These are phyloP conservation scores for Cytospora leucostoma DNA, from an alignment of 2,329 filamentous ascomycete species.

Conservation along the genomic window DNA sequence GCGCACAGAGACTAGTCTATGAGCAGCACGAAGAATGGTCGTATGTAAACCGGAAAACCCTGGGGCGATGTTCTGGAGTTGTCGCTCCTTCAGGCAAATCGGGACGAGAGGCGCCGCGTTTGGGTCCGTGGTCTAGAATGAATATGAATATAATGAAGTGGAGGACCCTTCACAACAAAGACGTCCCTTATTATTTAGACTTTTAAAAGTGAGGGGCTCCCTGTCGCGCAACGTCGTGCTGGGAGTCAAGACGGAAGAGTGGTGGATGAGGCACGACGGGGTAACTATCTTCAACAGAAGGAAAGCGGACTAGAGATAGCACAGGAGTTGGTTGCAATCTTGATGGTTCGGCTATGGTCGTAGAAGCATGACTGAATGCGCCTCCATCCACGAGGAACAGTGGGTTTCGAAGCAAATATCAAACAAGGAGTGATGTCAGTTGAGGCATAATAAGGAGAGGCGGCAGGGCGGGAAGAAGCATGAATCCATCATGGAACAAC, in stretches of 20 bases:
- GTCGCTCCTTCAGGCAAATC: neutral
- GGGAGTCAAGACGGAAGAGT: neutral
- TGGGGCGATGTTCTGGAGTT: neutral
- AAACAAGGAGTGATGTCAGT: conserved; percentile 7
- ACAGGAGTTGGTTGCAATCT: conserved; percentile 3
- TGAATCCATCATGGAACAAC: conserved; percentile 16
- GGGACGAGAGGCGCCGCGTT: conserved; percentile 2
- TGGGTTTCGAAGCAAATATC: conserved; percentile 19
- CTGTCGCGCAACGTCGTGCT: neutral
- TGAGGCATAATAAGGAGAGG: conserved; percentile 8
- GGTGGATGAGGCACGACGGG: neutral
- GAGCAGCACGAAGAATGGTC: neutral
- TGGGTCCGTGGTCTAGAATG: neutral
- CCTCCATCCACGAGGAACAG: conserved; percentile 4
- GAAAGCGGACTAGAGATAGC: neutral
- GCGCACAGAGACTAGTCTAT: neutral
- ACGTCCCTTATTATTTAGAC: neutral
- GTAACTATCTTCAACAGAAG: conserved; percentile 3
- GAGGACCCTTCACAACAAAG: conserved; percentile 13
- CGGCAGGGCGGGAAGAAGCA: conserved; percentile 12
- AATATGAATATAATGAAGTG: neutral
- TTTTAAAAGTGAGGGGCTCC: neutral
- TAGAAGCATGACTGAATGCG: conserved; percentile 4
- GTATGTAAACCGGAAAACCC: neutral
- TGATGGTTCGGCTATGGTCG: conserved; percentile 5